A percentile compares a stretch with the other conserved stretches of the same genome.
phyloP scores from a whole-genome alignment of 495 filamentous ascomycete genomes.

The Polyplosphaeria fusca region DNA sequence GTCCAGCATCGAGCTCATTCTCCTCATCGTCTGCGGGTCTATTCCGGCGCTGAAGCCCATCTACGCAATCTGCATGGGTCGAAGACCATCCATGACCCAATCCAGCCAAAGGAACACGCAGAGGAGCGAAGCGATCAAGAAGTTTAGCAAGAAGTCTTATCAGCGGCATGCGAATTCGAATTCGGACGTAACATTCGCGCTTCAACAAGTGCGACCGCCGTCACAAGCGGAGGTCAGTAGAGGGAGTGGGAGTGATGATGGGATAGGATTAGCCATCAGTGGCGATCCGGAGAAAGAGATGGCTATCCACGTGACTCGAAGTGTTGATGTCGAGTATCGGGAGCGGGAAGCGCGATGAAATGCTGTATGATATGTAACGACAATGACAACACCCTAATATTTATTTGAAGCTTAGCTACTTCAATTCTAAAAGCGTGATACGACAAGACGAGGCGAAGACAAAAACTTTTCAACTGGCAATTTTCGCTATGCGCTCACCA shows the following conservation, averaged over 20 bases:
- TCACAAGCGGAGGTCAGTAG: not conserved
- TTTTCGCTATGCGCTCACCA: too few relatives aligned
- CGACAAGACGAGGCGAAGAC: too few relatives aligned
- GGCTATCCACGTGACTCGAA: slow-evolving; percentile 9
- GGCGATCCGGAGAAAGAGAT: not conserved
- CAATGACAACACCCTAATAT: too few relatives aligned
- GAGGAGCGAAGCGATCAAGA: not conserved
- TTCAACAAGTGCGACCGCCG: not conserved
- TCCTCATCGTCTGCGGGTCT: slow-evolving; percentile 20
- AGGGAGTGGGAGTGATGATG: not conserved
- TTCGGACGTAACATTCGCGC: not conserved
- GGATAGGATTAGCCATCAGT: slow-evolving; percentile 1
- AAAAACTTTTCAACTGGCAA: too few relatives aligned
- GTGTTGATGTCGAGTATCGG: slow-evolving; percentile 7
- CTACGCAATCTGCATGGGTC: slow-evolving; percentile 20
- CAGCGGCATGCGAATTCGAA: not conserved
- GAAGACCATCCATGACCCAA: not conserved
- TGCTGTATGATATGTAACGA: too few relatives aligned
- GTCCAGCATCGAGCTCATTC: slow-evolving; percentile 21
- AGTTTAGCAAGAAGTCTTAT: not conserved
- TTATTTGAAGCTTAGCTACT: too few relatives aligned
- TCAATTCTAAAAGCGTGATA: too few relatives aligned
- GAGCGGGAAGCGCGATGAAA: not conserved
- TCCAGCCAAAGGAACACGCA: not conserved
- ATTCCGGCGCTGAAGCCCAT: slow-evolving; percentile 21